Percentiles rank a stretch among this genome's conserved stretches.
phyloP scores from a whole-genome alignment of 2,329 filamentous ascomycete species.

The Botrytis galanthina region DNA sequence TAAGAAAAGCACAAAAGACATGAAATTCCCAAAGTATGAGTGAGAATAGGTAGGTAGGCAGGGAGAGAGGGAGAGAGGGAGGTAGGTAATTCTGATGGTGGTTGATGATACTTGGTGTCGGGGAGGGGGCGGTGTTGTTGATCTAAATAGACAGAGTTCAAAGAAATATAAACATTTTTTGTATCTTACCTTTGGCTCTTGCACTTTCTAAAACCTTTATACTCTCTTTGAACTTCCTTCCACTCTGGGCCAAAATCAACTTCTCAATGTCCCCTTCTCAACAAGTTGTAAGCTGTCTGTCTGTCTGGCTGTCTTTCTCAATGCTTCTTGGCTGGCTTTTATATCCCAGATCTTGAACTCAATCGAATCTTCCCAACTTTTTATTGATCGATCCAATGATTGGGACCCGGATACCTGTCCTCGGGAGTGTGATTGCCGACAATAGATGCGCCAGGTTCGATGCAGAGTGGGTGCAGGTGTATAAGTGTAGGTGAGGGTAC shows the following conservation, averaged over 20 bases:
- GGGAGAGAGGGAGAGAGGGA: not conserved
- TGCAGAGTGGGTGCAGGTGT: not conserved
- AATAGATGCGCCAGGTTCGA: constrained; percentile 7
- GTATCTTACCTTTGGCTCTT: constrained; percentile 4
- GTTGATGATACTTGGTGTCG: not conserved
- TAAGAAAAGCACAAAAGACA: not conserved
- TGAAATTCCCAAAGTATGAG: not conserved
- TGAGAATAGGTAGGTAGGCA: not conserved
- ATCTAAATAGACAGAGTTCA: not conserved
- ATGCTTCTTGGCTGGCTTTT: constrained; percentile 6
- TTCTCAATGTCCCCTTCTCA: not conserved
- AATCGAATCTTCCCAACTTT: not conserved
- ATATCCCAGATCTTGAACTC: not conserved
- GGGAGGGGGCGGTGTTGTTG: not conserved
- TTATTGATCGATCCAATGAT: not conserved
- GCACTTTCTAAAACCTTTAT: not conserved
- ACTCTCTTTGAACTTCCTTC: constrained; percentile 2
- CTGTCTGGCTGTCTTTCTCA: not conserved
- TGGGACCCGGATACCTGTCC: constrained; percentile 9
- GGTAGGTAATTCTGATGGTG: not conserved
- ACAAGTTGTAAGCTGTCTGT: not conserved
- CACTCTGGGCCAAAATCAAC: not conserved
- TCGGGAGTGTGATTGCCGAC: not conserved
- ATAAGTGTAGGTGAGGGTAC: not conserved
- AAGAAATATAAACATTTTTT: constrained; percentile 7